Percentiles rank a stretch among this genome's conserved stretches.
Evolutionary conservation across 2,329 filamentous ascomycete genomes (phyloP).

Genomic region (Venturia effusa): DNA sequence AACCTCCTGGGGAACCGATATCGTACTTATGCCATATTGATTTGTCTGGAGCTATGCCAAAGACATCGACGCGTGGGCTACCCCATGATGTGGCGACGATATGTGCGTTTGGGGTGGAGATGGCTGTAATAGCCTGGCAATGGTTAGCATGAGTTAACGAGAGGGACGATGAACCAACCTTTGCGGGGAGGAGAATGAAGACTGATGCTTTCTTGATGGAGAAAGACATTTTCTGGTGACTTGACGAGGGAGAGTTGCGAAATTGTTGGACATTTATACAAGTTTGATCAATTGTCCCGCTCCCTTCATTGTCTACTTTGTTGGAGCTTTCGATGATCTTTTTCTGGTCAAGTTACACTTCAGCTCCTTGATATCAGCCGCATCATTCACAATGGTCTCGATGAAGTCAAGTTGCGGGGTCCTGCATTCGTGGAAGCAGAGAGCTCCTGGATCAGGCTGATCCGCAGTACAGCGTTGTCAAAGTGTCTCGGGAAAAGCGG

Average conservation of each 20-base stretch:
- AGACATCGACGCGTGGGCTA: neutral
- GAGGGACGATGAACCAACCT: neutral
- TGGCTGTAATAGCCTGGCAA: neutral
- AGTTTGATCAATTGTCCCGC: neutral
- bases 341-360: neutral
- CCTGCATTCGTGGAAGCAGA: neutral
- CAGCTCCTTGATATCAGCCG: neutral
- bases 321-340: neutral
- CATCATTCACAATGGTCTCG: neutral
- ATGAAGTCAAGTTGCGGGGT: neutral
- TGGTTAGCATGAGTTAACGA: neutral
- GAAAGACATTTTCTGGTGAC: neutral
- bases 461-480: neutral
- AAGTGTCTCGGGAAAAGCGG: neutral
- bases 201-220: neutral
- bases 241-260: neutral
- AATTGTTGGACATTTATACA: neutral
- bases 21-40: conserved; percentile 20
- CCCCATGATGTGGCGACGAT: conserved; percentile 6
- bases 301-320: neutral
- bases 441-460: neutral
- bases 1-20: conserved; percentile 5
- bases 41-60: conserved; percentile 19
- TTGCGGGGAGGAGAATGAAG: neutral
- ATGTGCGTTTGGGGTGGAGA: neutral